phyloP scores from a whole-genome alignment of 2,329 filamentous ascomycete species.

The Cytospora piceicola region DNA sequence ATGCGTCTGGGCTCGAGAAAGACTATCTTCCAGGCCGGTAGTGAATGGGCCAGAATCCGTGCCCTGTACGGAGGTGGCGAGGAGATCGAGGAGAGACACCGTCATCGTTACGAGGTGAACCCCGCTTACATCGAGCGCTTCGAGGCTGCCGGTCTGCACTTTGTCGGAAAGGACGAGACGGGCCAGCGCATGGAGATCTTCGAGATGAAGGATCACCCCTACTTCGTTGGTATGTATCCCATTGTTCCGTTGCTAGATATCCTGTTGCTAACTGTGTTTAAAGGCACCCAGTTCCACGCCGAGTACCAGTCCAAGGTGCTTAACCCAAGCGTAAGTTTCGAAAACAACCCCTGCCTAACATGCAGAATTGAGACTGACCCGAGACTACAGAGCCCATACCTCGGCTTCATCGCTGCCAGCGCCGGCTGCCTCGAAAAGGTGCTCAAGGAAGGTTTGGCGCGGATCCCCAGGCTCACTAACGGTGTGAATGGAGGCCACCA shows the following conservation, averaged over 20 bases:
- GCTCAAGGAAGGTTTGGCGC: constrained; percentile 36
- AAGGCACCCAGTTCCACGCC: constrained; percentile 31
- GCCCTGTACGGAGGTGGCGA: constrained; percentile 64
- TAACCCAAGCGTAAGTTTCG: constrained; percentile 29
- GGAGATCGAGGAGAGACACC: constrained; percentile 68
- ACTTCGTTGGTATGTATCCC: constrained; percentile 57
- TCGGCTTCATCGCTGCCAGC: constrained; percentile 83
- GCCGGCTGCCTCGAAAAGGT: constrained; percentile 64
- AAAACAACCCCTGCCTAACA: constrained; percentile 3
- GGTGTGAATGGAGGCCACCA: constrained; percentile 25
- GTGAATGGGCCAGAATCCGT: constrained; percentile 72
- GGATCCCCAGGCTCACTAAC: constrained; percentile 27
- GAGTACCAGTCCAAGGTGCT: constrained; percentile 32
- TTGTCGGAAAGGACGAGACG: constrained; percentile 76
- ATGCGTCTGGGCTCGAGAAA: constrained; percentile 76
- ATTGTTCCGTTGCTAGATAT: constrained; percentile 63
- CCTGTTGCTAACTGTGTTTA: constrained; percentile 8
- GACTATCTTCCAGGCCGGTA: constrained; percentile 70
- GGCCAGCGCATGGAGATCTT: constrained; percentile 77
- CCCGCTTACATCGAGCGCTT: constrained; percentile 68
- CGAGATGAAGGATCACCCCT: constrained; percentile 76
- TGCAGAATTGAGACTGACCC: constrained; percentile 31
- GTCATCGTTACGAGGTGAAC: constrained; percentile 83
- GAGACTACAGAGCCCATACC: constrained; percentile 56
- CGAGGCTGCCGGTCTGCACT: constrained; percentile 65